Conservation (phyloP, 73 alveolate genomes). For the Symbiodinium pilosum region DNA sequence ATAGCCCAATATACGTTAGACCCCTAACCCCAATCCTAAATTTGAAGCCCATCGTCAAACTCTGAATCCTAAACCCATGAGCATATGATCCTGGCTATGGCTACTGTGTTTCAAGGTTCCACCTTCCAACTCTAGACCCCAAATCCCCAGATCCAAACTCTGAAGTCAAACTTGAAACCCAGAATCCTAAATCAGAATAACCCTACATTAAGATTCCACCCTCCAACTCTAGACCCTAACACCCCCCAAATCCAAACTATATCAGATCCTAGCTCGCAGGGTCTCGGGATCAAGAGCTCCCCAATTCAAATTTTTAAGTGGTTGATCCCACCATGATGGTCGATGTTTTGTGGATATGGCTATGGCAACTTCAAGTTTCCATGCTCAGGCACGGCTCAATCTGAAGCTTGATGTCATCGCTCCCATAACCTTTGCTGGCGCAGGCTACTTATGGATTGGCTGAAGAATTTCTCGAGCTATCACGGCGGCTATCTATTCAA, state of each 20-base stretch:
- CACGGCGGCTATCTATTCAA: neutral
- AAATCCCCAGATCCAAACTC: too few relatives aligned
- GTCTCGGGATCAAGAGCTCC: neutral
- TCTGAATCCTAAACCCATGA: neutral
- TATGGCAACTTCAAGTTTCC: neutral
- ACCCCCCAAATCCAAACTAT: neutral
- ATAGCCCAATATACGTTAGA: too few relatives aligned
- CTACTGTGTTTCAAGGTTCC: neutral
- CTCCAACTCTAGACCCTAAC: neutral
- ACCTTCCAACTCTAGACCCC: neutral
- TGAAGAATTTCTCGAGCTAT: constrained; percentile 27
- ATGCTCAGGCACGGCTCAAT: neutral
- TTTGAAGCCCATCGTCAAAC: too few relatives aligned
- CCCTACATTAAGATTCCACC: neutral
- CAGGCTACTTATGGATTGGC: neutral
- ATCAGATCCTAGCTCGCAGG: neutral
- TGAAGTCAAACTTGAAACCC: neutral
- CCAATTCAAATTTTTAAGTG: neutral
- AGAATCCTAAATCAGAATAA: neutral
- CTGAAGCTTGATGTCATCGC: neutral
- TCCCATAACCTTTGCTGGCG: neutral
- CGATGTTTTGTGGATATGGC: neutral
- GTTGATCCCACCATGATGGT: neutral
- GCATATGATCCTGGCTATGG: neutral
- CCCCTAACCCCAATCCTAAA: neutral